A percentile compares a stretch with the other conserved stretches of the same genome.
Evolutionary conservation across 768 basidiomycete species (phyloP).

Genomic region (Chalciporus piperatus): DNA sequence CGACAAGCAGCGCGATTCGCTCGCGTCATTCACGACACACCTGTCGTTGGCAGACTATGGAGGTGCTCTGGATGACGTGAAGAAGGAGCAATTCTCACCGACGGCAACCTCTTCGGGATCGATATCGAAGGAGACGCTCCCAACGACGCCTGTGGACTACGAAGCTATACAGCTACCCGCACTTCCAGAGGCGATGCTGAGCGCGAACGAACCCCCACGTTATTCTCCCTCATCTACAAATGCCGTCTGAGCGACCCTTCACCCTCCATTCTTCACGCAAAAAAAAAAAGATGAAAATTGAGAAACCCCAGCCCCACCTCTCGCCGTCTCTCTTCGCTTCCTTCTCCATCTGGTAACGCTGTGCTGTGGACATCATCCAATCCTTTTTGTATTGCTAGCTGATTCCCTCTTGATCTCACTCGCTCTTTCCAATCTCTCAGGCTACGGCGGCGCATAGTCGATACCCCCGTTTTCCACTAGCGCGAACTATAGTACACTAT

Average conservation of each 20-base stretch:
- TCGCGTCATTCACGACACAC: slow-evolving; percentile 45
- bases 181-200: slow-evolving; percentile 17
- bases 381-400: slow-evolving; percentile 30
- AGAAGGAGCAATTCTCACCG: slow-evolving; percentile 21
- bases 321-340: background rate
- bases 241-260: slow-evolving; percentile 14
- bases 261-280: background rate
- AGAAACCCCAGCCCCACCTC: background rate
- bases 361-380: slow-evolving; percentile 1
- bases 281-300: background rate
- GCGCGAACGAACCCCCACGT: slow-evolving; percentile 18
- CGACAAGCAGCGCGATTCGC: slow-evolving; percentile 46
- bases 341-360: background rate
- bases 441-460: slow-evolving; percentile 7
- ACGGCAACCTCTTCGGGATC: slow-evolving; percentile 21
- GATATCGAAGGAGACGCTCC: slow-evolving; percentile 27
- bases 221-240: slow-evolving; percentile 20
- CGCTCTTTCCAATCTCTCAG: background rate
- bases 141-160: slow-evolving; percentile 20
- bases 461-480: slow-evolving; percentile 15
- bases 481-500: slow-evolving; percentile 16
- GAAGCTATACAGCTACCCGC: slow-evolving; percentile 14
- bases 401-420: background rate
- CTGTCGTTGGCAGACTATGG: slow-evolving; percentile 43
- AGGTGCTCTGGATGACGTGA: slow-evolving; percentile 29